Conservation (phyloP, 352 stramenopile genomes). For the Phytopythium aichiense region DNA sequence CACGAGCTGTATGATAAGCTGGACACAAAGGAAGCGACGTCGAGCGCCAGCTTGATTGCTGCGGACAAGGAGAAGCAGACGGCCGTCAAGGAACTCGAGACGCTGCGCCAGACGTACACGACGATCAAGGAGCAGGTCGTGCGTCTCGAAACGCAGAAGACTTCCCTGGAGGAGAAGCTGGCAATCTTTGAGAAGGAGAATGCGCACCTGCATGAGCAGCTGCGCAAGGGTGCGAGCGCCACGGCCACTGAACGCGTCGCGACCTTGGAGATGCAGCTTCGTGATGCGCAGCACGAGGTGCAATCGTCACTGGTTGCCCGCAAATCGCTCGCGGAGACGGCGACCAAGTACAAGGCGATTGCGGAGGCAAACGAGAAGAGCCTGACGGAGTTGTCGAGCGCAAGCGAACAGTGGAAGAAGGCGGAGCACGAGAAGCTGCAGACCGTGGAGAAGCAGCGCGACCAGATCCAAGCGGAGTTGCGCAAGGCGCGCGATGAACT, state of each 20-base stretch:
- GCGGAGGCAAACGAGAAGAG: constrained; percentile 75
- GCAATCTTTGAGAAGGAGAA: constrained; percentile 58
- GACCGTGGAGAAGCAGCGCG: constrained; percentile 33
- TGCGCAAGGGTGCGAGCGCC: constrained; percentile 59
- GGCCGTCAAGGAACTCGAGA: constrained; percentile 30
- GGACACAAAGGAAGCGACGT: constrained; percentile 52
- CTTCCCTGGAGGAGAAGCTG: constrained; percentile 33
- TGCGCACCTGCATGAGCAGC: constrained; percentile 41
- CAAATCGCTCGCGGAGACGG: constrained; percentile 58
- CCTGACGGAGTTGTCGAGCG: constrained; percentile 49
- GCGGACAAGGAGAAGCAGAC: constrained; percentile 58
- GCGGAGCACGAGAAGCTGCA: constrained; percentile 46
- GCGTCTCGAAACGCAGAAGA: constrained; percentile 53
- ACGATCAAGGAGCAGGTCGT: constrained; percentile 38
- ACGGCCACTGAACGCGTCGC: constrained; percentile 59
- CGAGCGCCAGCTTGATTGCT: constrained; percentile 35
- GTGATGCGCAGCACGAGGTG: constrained; percentile 52
- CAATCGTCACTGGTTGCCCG: constrained; percentile 50
- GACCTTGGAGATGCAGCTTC: constrained; percentile 53
- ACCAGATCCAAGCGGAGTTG: constrained; percentile 38
- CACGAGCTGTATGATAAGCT: constrained; percentile 60
- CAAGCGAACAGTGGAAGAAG: constrained; percentile 61
- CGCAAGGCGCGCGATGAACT: constrained; percentile 40
- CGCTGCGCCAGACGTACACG: constrained; percentile 30
- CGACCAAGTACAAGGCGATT: constrained; percentile 71